Conservation (phyloP, 306 rosid species). For the Delonix regia region DNA sequence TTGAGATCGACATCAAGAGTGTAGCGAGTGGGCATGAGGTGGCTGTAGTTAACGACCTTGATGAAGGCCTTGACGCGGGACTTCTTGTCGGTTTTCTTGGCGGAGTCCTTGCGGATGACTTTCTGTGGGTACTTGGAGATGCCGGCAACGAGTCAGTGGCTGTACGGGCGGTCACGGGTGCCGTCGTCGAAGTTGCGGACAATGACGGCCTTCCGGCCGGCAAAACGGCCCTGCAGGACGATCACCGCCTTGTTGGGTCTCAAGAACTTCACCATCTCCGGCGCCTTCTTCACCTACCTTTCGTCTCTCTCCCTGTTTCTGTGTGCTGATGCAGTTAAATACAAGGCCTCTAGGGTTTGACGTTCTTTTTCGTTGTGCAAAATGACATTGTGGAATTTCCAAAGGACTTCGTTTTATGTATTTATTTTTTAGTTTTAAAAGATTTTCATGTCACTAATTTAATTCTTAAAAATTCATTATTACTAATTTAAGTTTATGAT, state of each 20-base stretch:
- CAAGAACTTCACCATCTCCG: constrained; percentile 41
- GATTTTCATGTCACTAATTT: too few species aligned
- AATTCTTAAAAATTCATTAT: too few species aligned
- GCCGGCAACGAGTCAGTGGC: constrained; percentile 44
- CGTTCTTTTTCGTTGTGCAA: too few species aligned
- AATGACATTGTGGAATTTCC: background rate
- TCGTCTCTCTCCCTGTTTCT: background rate
- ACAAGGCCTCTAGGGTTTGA: background rate
- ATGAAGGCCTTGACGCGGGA: constrained; percentile 39
- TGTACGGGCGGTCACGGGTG: constrained; percentile 38
- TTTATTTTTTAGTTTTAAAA: background rate
- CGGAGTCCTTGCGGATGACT: constrained; percentile 42
- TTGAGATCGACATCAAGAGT: constrained; percentile 52
- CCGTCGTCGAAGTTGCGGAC: constrained; percentile 39
- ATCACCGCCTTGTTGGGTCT: constrained; percentile 37
- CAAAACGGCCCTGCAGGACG: constrained; percentile 38
- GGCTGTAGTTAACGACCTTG: constrained; percentile 36
- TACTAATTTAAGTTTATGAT: too few species aligned
- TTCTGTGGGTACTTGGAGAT: constrained; percentile 38
- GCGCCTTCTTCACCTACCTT: background rate
- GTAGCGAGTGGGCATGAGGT: constrained; percentile 45
- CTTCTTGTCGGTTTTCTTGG: constrained; percentile 37
- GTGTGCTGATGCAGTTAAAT: background rate
- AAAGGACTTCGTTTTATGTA: background rate
- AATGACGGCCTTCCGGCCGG: constrained; percentile 44